Evolutionary conservation across 1,284 basidiomycete genomes (phyloP).

Genomic region (Puccinia hordei): DNA sequence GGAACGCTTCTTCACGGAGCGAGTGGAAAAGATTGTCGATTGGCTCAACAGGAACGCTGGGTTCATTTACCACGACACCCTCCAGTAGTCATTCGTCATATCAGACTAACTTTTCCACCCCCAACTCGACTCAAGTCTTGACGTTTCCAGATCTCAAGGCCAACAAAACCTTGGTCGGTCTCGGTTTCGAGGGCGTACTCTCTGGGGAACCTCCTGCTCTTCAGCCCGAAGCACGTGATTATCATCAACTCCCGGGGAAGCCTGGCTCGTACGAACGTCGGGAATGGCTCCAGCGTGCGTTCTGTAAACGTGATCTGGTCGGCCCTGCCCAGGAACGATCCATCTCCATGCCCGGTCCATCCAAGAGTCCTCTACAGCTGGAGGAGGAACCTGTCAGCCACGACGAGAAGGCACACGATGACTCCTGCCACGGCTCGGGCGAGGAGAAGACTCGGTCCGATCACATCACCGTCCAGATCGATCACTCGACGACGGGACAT

Average conservation of each 20-base stretch:
- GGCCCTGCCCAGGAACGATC: not conserved
- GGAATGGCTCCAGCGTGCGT: slow-evolving; percentile 20
- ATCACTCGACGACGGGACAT: too few species aligned
- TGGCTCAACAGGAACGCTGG: not conserved
- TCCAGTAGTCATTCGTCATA: slow-evolving; percentile 14
- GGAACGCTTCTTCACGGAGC: not conserved
- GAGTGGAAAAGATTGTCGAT: not conserved
- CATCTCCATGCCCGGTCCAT: not conserved
- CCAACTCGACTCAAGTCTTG: not conserved
- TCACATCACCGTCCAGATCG: not conserved
- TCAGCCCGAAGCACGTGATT: not conserved
- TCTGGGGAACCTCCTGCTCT: not conserved
- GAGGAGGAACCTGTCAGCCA: not conserved
- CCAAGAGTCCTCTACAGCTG: not conserved
- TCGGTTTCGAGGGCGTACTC: not conserved
- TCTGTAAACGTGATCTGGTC: not conserved
- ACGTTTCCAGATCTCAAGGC: not conserved
- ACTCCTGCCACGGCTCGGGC: not conserved
- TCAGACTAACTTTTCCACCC: not conserved
- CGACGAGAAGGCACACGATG: not conserved
- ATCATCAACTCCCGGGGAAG: not conserved
- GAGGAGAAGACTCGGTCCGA: not conserved
- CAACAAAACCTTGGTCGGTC: not conserved
- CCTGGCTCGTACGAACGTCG: not conserved
- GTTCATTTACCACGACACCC: not conserved